Evolutionary conservation across 2,329 filamentous ascomycete genomes (phyloP).

Genomic region (Neobulgaria alba): DNA sequence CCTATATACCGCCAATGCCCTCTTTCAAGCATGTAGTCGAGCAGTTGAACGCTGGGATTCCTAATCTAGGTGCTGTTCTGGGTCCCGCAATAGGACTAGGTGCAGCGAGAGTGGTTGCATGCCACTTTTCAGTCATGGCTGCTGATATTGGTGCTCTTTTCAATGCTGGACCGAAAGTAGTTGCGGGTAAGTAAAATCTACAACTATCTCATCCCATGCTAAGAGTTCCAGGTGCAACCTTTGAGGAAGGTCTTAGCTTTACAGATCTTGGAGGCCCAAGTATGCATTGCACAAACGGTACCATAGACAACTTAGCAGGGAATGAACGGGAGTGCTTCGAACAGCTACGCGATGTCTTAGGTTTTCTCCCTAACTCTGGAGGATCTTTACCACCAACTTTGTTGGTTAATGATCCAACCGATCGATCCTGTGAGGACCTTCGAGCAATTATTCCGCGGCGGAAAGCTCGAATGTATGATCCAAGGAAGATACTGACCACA

Average conservation of each 20-base stretch:
- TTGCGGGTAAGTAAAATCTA: slow-evolving; percentile 32
- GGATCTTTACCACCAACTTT: too few species aligned
- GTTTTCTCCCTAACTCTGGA: too few species aligned
- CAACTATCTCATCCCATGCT: too few species aligned
- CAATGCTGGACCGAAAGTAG: slow-evolving; percentile 56
- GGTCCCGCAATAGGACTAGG: slow-evolving; percentile 57
- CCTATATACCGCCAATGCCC: slow-evolving; percentile 50
- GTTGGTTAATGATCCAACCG: slow-evolving; percentile 43
- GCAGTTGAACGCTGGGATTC: slow-evolving; percentile 54
- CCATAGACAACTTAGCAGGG: too few species aligned
- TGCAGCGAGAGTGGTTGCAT: slow-evolving; percentile 50
- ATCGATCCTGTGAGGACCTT: slow-evolving; percentile 40
- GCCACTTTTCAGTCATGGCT: slow-evolving; percentile 60
- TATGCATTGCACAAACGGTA: too few species aligned
- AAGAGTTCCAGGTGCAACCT: too few species aligned
- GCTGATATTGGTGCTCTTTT: slow-evolving; percentile 52
- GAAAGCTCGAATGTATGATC: slow-evolving; percentile 51
- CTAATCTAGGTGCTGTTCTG: slow-evolving; percentile 53
- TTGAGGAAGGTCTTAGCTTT: too few species aligned
- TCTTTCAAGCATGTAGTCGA: slow-evolving; percentile 44
- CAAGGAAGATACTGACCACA: slow-evolving; percentile 45
- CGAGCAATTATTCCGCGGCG: slow-evolving; percentile 48
- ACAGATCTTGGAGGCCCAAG: too few species aligned
- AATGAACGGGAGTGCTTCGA: too few species aligned
- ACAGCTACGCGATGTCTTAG: too few species aligned